Conservation (phyloP, 176 grass and related monocot species). For the Puccinellia tenuiflora region DNA sequence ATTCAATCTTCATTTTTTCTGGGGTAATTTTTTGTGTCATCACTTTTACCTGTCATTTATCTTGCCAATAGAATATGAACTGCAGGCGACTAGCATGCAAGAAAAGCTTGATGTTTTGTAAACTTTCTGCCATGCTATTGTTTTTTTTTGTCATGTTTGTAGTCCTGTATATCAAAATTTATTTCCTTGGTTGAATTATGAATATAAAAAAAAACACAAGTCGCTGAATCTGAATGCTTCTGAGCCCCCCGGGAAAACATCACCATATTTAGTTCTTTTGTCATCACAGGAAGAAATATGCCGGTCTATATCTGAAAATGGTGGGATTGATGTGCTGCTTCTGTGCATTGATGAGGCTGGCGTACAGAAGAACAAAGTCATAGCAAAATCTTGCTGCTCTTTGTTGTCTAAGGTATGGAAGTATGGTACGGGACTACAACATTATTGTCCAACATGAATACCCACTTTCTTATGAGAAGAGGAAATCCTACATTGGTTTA, state of each 20-base stretch:
- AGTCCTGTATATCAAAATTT: neutral
- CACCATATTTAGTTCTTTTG: slow-evolving; percentile 14
- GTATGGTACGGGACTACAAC: neutral
- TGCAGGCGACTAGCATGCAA: neutral
- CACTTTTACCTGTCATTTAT: neutral
- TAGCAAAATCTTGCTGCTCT: slow-evolving; percentile 74
- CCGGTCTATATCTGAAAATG: slow-evolving; percentile 79
- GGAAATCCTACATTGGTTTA: neutral
- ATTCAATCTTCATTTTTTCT: neutral
- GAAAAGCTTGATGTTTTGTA: neutral
- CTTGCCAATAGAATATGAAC: neutral
- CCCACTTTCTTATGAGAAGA: neutral
- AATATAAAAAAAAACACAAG: neutral
- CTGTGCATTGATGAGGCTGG: slow-evolving; percentile 66
- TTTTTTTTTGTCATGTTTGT: slow-evolving; percentile 17
- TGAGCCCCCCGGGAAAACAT: neutral
- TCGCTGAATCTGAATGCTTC: neutral
- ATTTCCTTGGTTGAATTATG: neutral
- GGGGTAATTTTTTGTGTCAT: neutral
- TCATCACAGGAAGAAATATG: slow-evolving; percentile 91
- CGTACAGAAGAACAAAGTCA: slow-evolving; percentile 48
- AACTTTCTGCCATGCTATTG: neutral
- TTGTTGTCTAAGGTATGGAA: slow-evolving; percentile 80
- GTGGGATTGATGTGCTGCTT: slow-evolving; percentile 84
- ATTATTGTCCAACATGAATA: neutral